Base-by-base conservation (phyloP, 768 basidiomycete species). In the Xerocomellus chrysenteron region DNA sequence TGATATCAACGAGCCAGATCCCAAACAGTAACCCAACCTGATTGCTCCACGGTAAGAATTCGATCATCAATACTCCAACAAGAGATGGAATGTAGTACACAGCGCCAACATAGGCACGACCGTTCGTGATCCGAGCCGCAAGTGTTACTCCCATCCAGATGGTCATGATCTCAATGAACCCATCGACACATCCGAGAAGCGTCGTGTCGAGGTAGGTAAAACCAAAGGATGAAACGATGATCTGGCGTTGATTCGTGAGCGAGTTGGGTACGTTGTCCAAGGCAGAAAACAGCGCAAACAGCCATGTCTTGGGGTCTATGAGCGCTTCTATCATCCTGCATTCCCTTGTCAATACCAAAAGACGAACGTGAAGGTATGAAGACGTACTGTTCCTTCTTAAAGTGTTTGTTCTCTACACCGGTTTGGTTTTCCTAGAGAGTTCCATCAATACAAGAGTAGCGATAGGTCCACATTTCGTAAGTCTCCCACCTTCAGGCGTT, bases 341-440 rank as follows among this genome's bases (percentile, higher is more conserved):
- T 19, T 45, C 4, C 14, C 11, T 3, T 17, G 13, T 60, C 30
- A 56, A 19, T 19, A 2, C 11, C 12, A 39, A 17, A 45, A 19
- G 32, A 37, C 5, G 42, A 14, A 35, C 12, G 11, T 10, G 5
- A 39, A n/a, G 14, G 14, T 2, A 19, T 28, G 1, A 35, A 21
- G 11, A 78, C 86, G 59, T 53, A 89, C 88, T 92, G 90, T 37
- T 89, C 86, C 51, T 77, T 82, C 74, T 92, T 92, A 74, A 88
- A 92, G 50, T 78, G 79, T 63, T 92, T 92, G 66, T 89, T 91
- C 71, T 91, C 90, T 11, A 90, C 81, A 32, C 90, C 90, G 0
- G 87, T 87, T 81, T 92, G 88, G 59, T 90, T 90, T 70, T 76
- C 80, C 82, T 85, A 59, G 7, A 21, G 12, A 19, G 6, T 16